Base-by-base conservation (phyloP, 1,284 basidiomycete genomes). In the Acaromyces ingoldii region DNA sequence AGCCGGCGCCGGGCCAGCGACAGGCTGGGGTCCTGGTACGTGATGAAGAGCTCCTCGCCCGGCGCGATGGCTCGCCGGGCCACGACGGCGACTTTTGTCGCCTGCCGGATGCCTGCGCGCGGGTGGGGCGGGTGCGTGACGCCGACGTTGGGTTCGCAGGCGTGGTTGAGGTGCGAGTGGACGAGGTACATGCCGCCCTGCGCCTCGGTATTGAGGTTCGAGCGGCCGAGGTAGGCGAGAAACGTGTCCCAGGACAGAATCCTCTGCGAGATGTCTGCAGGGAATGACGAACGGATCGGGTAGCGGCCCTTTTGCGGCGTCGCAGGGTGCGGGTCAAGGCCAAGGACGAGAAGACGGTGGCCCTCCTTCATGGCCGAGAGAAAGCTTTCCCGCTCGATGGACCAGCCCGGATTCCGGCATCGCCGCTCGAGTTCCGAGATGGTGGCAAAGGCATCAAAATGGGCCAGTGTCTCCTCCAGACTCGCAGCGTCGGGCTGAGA, bases 131-230 rank as follows among this genome's bases (percentile, higher is more conserved):
- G 76, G 69, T 85, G 89, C 17, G 82, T 83, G 21, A 87, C 83
- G 31, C 85, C 85, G 39, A 87, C 65, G 70, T 89, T 91, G 0
- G 90, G 88, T 3, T 77, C 73, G 76, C 89, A 93, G 13, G 81
- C 81, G 74, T 92, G 90, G 76, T 92, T 92, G 34, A 92, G 74
- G 70, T 91, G 88, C 1, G 88, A 86, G 75, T 93, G 89, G 7
- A 93, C 81, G 6, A 82, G 81, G 76, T 91, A 92, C 9, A 92
- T 78, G 1, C 89, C 90, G 4, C 90, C 90, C 57, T 89, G 88
- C 2, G 85, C 83, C 76, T 92, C 90, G 54, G 89, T 79, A 72
- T 91, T 92, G 49, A 92, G 81, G 62, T 83, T 88, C 82, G 89
- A 88, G 40, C 86, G 80, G 0, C 89, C 88, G n/a, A 91, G 76